These are phyloP conservation scores for Apophysomyces variabilis DNA, from an alignment of 371 early-diverging fungal species.

Conservation along the genomic window DNA sequence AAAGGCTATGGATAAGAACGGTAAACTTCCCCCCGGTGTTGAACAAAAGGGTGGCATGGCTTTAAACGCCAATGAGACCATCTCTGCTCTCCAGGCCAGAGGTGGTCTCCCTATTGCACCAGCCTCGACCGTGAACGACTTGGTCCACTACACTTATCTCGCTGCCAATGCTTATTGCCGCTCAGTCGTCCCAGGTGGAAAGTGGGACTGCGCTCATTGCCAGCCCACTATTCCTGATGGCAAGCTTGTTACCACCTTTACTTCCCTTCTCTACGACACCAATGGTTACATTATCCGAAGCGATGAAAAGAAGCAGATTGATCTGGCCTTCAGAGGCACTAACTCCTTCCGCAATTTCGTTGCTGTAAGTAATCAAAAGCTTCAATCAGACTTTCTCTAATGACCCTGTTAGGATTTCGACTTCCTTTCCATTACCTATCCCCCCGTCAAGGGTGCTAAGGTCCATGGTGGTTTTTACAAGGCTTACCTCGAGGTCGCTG, in stretches of 20 bases:
- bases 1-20: constrained; percentile 14
- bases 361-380: constrained; percentile 20
- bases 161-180: constrained; percentile 25
- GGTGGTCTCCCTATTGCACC: constrained; percentile 14
- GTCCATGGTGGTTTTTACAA: constrained; percentile 25
- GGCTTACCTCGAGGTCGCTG: constrained; percentile 19
- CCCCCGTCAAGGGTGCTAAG: constrained; percentile 19
- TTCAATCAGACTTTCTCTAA: constrained; percentile 5
- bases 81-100: not conserved
- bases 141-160: constrained; percentile 16
- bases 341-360: constrained; percentile 26
- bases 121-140: constrained; percentile 3
- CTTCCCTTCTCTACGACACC: constrained; percentile 20
- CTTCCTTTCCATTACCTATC: constrained; percentile 16
- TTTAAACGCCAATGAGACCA: constrained; percentile 11
- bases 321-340: constrained; percentile 28
- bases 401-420: constrained; percentile 11
- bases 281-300: constrained; percentile 23
- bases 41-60: constrained; percentile 19
- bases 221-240: constrained; percentile 8
- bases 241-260: constrained; percentile 22
- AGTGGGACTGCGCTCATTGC: constrained; percentile 24
- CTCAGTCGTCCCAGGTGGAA: constrained; percentile 19
- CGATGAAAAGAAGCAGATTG: constrained; percentile 24
- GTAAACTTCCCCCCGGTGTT: constrained; percentile 15